Percentiles rank a stretch among this genome's conserved stretches.
phyloP scores from a whole-genome alignment of 805 yeast species.

The Candida morakotiae region DNA sequence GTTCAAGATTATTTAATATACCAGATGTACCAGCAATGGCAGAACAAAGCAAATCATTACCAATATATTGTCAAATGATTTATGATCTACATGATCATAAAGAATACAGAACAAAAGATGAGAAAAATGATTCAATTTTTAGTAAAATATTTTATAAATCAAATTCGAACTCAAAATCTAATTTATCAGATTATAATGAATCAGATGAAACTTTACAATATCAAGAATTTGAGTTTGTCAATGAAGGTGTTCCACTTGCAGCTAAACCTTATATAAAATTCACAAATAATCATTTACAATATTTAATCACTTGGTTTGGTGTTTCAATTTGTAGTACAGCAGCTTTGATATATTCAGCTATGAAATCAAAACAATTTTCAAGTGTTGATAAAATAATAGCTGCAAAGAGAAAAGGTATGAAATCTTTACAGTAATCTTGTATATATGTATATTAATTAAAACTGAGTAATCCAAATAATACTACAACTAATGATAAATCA shows the following conservation, averaged over 20 bases:
- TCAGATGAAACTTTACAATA: conserved; percentile 32
- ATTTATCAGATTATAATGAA: conserved; percentile 17
- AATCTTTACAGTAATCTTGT: conserved; percentile 6
- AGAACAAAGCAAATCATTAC: conserved; percentile 56
- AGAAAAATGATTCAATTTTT: conserved; percentile 19
- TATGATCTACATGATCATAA: conserved; percentile 64
- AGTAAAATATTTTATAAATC: conserved; percentile 1
- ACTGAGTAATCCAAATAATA: conserved; percentile 36
- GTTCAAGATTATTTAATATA: conserved; percentile 68
- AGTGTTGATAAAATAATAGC: conserved; percentile 38
- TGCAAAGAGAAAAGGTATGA: conserved; percentile 38
- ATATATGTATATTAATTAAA: conserved; percentile 4
- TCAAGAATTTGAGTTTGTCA: conserved; percentile 52
- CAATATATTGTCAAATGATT: conserved; percentile 73
- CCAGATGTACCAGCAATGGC: conserved; percentile 85
- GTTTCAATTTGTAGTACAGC: conserved; percentile 69
- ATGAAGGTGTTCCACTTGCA: conserved; percentile 89
- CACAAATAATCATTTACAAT: conserved; percentile 87
- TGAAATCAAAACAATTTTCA: conserved; percentile 25
- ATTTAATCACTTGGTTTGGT: conserved; percentile 94
- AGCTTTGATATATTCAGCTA: conserved; percentile 43
- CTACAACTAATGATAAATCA: conserved; percentile 33
- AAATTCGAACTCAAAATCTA: conserved; percentile 19
- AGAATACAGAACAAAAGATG: conserved; percentile 31
- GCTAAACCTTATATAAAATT: conserved; percentile 74